Evolutionary conservation across 2,329 filamentous ascomycete genomes (phyloP), one percentile per base, ranked within the genome.

Genomic region (Microsporum canis): DNA sequence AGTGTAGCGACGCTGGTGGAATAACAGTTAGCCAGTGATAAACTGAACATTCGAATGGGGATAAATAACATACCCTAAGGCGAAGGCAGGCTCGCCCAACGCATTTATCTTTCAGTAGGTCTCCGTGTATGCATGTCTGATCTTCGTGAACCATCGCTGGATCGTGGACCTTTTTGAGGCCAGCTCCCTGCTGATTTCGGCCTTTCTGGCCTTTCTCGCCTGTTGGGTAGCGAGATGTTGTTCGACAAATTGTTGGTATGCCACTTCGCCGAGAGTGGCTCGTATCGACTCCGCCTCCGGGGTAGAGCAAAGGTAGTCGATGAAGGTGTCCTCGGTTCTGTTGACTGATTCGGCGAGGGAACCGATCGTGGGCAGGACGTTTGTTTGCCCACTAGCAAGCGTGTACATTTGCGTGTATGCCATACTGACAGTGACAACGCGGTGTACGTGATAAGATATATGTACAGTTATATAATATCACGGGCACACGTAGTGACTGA

Each of bases 401-500:
- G 57, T 62, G 47, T 53, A 61, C 58, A 64, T 47, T 34, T 62
- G 58, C 17, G 61, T 64, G 36, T 62, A 64, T 55, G 63, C 45
- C 63, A 64, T 64, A 17, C 43, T 59, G 57, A 5, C 57, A 57
- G 55, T 39, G 55, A 57, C 34, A 57, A 41, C 17, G 57, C 39
- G 57, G 55, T 57, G n/a, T 10, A 41, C 34, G 17, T 57, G n/a
- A 41, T 41, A 29, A 43, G 4, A 57, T 57, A 59, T 59, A 59
- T 59, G 41, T 59, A 59, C 38, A 45, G 57, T 27, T 47, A 59
- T 59, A 59, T 31, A 31, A 7, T 41, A 60, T 33, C 38, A 60
- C 36, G 39, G 43, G 36, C 34, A 60, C 17, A 60, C 33, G 5
- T 6, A 60, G 8, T 29, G 38, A 58, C 43, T 23, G 12, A 31